Conservation (phyloP, 2,329 filamentous ascomycete genomes). For the Cladosporium austrohemisphaericum region DNA sequence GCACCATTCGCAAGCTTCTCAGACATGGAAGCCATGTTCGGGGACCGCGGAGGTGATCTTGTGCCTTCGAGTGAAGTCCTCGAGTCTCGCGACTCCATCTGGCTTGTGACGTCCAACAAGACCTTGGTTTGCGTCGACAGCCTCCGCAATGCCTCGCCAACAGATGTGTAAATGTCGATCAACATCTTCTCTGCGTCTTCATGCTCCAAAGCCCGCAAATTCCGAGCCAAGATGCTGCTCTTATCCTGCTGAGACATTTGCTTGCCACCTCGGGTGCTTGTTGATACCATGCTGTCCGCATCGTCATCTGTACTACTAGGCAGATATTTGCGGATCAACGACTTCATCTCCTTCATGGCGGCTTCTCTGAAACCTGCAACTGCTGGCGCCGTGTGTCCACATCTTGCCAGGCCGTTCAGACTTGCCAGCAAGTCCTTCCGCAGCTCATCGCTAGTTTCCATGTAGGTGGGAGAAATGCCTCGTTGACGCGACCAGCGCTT, state of each 20-base stretch:
- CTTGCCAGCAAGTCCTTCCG: conserved; percentile 66
- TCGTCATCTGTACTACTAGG: conserved; percentile 95
- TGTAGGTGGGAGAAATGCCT: conserved; percentile 66
- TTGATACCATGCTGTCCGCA: conserved; percentile 80
- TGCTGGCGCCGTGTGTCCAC: conserved; percentile 74
- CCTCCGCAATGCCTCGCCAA: conserved; percentile 81
- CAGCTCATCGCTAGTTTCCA: conserved; percentile 67
- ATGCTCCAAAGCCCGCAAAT: conserved; percentile 76
- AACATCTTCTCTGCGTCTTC: conserved; percentile 82
- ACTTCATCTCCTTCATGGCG: conserved; percentile 79
- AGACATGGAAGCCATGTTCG: conserved; percentile 42
- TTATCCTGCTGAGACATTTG: conserved; percentile 80
- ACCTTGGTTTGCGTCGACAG: conserved; percentile 90
- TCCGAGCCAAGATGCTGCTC: conserved; percentile 80
- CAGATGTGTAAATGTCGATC: conserved; percentile 75
- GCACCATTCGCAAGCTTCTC: conserved; percentile 33
- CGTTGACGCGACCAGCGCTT: conserved; percentile 67
- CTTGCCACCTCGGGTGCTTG: conserved; percentile 69
- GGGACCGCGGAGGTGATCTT: conserved; percentile 45
- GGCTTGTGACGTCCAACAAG: conserved; percentile 87
- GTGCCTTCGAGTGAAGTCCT: conserved; percentile 32
- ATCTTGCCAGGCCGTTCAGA: conserved; percentile 74
- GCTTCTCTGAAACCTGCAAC: conserved; percentile 81
- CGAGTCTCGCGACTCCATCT: conserved; percentile 49
- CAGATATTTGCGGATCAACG: conserved; percentile 75